Base-by-base conservation (phyloP, 345 rosid genomes). In the Lumnitzera littorea region DNA sequence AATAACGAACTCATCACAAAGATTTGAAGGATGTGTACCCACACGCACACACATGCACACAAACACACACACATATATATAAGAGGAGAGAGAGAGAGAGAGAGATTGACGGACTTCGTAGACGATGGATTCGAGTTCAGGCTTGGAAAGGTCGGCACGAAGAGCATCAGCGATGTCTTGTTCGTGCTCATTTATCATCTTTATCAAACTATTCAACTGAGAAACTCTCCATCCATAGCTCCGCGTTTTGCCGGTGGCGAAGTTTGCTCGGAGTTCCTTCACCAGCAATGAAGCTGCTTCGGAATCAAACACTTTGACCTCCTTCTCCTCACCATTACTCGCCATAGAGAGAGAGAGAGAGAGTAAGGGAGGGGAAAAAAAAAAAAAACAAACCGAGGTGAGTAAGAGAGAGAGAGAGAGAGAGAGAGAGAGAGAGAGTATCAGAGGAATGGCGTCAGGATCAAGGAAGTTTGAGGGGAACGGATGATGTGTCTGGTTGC, bases 101-200 rank as follows among this genome's bases (percentile, higher is more conserved):
- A 12, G 48, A 51, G 27, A 2, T 7, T 24, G 16, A 10, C 16
- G n/a, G 31, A 92, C 97, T 96, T 92, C 97, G 52, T 78, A 85
- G 58, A 92, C 55, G 56, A 68, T 59, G 66, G 96, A 75, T 67
- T 89, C 97, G 46, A 78, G 81, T 61, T 82, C 88, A 46, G 96
- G 98, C 61, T 92, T 92, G 36, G 77, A 69, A 61, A 92, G 86
- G 81, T 92, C 98, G 10, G 77, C 69, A 24, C 68, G 74, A 60
- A 92, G 96, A 67, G 96, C 91, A 12, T 76, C 72, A 70, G 71
- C 80, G 59, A 92, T 87, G 49, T 73, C 89, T 48, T 80, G 67
- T 83, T 87, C 96, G 64, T 75, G 77, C 4, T 88, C 78, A 56
- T 77, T 78, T 51, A 82, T 66, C 65, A 92, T 75, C 65, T 65